Evolutionary conservation across 345 rosid species (phyloP), one percentile per base, ranked within the genome.

Genomic region (Camelina sativa): DNA sequence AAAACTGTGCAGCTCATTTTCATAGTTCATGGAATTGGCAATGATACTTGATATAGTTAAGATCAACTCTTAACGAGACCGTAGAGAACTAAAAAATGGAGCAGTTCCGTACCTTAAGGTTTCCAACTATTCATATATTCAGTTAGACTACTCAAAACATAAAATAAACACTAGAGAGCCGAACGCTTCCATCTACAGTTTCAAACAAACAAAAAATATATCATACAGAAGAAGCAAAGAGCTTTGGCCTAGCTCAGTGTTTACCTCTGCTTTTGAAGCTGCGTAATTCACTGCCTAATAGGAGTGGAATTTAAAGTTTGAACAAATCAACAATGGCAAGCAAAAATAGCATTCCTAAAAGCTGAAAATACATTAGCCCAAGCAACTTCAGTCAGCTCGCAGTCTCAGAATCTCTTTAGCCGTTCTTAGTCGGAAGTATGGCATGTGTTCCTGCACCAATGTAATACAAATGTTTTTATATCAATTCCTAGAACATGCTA

Each of bases 361-460:
- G 13, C 62, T 44, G n/a, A 40, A 54, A 37, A 54, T 11, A 28
- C 51, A 52, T 64, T 17, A 35, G 7, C 55, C 11, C 79, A 50
- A 55, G n/a, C 15, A 37, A 38, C 11, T 66, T 92, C 85, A 95
- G 71, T 96, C 91, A 4, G 99, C 98, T 84, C 84, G 84, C 83
- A 91, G 68, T 82, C 84, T 86, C 62, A 96, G 84, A 65, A 96
- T 87, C 81, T 96, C 99, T 77, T 89, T 92, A 0, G 93, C 93
- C 6, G 99, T 96, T 81, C 99, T 87, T 70, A 73, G 30, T 16
- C 99, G 84, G 62, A 96, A 96, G 80, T 92, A 96, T 56, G 93
- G 93, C 99, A 96, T 96, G 76, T 91, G 85, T 55, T 86, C 94
- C 99, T 96, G 78, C 79, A 73, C 48, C 54, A 46, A 62, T 43